These are phyloP conservation scores for Gnaphalium uliginosum DNA, from an alignment of 129 eudicot genomes.

Conservation along the genomic window DNA sequence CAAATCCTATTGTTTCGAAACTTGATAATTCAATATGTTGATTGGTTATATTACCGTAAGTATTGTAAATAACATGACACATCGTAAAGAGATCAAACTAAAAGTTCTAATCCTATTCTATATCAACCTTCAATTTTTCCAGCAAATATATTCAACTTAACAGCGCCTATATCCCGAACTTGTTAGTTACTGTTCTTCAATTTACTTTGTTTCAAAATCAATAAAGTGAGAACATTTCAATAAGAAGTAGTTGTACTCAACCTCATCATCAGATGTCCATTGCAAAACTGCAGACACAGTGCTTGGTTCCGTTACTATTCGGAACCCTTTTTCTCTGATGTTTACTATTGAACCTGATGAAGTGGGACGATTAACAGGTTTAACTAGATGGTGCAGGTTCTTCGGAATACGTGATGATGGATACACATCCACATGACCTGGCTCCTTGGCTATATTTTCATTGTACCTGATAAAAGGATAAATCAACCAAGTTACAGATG, in stretches of 20 bases:
- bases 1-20: neutral
- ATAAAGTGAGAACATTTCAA: constrained; percentile 3
- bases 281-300: constrained; percentile 63
- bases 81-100: neutral
- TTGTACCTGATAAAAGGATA: constrained; percentile 49
- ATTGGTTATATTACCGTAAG: neutral
- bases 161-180: constrained; percentile 1
- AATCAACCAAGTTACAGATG: constrained; percentile 4
- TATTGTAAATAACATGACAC: neutral
- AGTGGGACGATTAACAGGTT: constrained; percentile 55
- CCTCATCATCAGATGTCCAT: constrained; percentile 81
- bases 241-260: constrained; percentile 29
- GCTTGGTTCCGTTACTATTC: constrained; percentile 65
- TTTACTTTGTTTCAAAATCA: constrained; percentile 2
- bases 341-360: constrained; percentile 29
- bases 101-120: neutral
- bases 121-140: neutral
- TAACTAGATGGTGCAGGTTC: constrained; percentile 64
- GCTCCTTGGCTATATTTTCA: constrained; percentile 78
- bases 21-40: constrained; percentile 2
- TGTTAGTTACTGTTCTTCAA: constrained; percentile 9
- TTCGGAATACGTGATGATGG: constrained; percentile 80
- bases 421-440: constrained; percentile 92
- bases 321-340: constrained; percentile 71
- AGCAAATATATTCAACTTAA: constrained; percentile 10